Evolutionary conservation across 2,329 filamentous ascomycete genomes (phyloP), one percentile per base, ranked within the genome.

Genomic region (Chaetomium globosum): DNA sequence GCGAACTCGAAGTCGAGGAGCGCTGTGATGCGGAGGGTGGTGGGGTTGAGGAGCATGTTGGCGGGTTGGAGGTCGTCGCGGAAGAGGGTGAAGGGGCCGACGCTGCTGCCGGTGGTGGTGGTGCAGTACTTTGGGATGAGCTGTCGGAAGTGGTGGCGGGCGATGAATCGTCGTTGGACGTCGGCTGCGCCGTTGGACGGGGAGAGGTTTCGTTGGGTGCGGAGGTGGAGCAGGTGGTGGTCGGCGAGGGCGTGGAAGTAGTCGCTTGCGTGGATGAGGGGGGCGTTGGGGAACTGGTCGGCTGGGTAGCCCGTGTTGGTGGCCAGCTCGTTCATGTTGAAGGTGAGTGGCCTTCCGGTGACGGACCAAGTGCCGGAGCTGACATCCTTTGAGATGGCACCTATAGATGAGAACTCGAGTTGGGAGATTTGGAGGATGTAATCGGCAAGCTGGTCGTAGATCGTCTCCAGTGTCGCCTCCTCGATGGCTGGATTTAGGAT

Each of bases 1-100:
- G 77, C 78, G 55, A 79, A 80, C 69, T 80, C 78, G 26, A 75
- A 72, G 63, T 81, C 78, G 49, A 80, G 65, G 21, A 79, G 69
- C 1, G 76, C 78, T 0, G 71, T 78, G 51, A 80, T 77, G 7
- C 67, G 68, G 1, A 77, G 68, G 30, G 74, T 79, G 5, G 73
- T 65, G 10, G 73, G 75, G 57, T 81, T 71, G 13, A 74, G 68
- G 31, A 80, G 75, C 69, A 81, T 77, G 64, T 48, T 48, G 43
- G 43, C 19, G 6, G 43, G 43, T 10, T 21, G 43, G 19, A 48
- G 21, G 19, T 48, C 43, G 43, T 48, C 43, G 43, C 43, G 21
- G 43, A 48, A 48, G 43, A 48, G 19, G 7, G 1, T 19, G 39
- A 43, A 43, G 39, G 39, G 39, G 39, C 39, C 39, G n/a, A n/a